Evolutionary conservation across 345 rosid genomes (phyloP).

Genomic region (Draba incana): DNA sequence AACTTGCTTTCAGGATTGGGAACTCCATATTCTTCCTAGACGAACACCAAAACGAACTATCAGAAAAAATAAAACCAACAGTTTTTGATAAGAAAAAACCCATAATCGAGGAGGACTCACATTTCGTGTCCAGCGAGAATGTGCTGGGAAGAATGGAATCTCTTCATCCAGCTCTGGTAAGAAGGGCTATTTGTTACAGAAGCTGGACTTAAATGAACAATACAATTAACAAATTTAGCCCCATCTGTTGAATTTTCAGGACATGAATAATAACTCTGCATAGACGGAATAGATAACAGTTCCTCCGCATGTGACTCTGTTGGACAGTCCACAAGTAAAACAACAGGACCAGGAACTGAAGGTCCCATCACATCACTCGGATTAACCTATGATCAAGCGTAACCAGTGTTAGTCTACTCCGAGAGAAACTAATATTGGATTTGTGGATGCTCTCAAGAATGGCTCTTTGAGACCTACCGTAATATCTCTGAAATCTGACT

Average conservation of each 20-base stretch:
- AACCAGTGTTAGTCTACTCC: constrained; percentile 18
- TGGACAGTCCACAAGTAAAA: constrained; percentile 91
- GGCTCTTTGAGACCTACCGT: constrained; percentile 54
- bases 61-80: neutral
- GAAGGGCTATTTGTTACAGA: constrained; percentile 57
- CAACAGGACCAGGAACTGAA: constrained; percentile 86
- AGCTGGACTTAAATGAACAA: constrained; percentile 88
- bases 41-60: constrained; percentile 30
- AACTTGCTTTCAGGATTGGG: constrained; percentile 83
- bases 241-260: constrained; percentile 42
- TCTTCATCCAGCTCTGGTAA: constrained; percentile 86
- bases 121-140: constrained; percentile 88
- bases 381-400: constrained; percentile 59
- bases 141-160: constrained; percentile 75
- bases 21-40: constrained; percentile 80
- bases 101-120: constrained; percentile 49
- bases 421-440: neutral
- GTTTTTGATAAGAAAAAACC: constrained; percentile 15
- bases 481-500: constrained; percentile 68
- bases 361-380: constrained; percentile 99
- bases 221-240: constrained; percentile 66
- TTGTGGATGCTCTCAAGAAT: constrained; percentile 5
- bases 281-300: constrained; percentile 55
- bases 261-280: constrained; percentile 54
- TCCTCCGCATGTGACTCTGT: constrained; percentile 71